Conservation (phyloP, 2,329 filamentous ascomycete species). For the Xylaria sp. region DNA sequence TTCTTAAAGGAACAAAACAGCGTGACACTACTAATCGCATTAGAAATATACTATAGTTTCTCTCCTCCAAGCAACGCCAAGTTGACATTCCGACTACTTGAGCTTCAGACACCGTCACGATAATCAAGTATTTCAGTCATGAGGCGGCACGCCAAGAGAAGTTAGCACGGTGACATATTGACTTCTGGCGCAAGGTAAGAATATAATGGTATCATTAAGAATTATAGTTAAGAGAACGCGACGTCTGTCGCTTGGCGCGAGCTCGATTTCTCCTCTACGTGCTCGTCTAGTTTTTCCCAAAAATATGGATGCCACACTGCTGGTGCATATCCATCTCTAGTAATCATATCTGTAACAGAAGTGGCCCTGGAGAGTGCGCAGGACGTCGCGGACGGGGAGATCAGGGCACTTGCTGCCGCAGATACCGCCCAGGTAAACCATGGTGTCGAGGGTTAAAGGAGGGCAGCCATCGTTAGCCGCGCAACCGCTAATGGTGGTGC, state of each 20-base stretch:
- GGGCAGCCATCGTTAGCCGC: conserved; percentile 36
- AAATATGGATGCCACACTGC: conserved; percentile 14
- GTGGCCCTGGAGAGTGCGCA: conserved; percentile 35
- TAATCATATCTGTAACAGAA: conserved; percentile 42
- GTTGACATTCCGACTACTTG: too few species aligned
- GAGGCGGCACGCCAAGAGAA: not conserved
- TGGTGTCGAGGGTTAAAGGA: conserved; percentile 38
- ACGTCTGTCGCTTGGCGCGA: conserved; percentile 11
- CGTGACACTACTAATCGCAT: too few species aligned
- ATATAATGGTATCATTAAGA: conserved; percentile 30
- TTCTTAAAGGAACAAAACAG: not conserved
- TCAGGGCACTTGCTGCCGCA: conserved; percentile 39
- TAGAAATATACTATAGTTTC: too few species aligned
- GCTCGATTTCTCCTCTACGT: conserved; percentile 12
- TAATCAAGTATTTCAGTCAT: too few species aligned
- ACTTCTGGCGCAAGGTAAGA: not conserved
- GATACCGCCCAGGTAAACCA: conserved; percentile 36
- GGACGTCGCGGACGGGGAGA: conserved; percentile 36
- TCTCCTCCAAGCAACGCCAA: too few species aligned
- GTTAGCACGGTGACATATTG: not conserved
- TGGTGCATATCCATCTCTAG: conserved; percentile 27
- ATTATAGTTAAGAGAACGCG: conserved; percentile 22
- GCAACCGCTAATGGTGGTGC: conserved; percentile 40
- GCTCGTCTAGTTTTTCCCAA: conserved; percentile 10
- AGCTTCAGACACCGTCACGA: too few species aligned